phyloP scores from a whole-genome alignment of 2,329 filamentous ascomycete species.

The Talaromyces atroroseus region DNA sequence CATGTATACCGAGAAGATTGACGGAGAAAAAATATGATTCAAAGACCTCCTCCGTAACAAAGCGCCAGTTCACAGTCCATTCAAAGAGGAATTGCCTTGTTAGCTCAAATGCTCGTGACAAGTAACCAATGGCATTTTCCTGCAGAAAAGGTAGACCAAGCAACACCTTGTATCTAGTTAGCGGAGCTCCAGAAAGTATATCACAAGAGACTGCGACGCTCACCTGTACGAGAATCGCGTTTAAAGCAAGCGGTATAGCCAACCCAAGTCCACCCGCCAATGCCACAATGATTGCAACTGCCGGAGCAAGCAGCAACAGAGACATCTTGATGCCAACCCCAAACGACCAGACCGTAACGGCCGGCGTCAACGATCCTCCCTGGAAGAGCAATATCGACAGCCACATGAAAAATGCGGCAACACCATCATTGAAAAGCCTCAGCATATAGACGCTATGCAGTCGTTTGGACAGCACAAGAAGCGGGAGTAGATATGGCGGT shows the following conservation, averaged over 20 bases:
- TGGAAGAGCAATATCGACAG: slow-evolving; percentile 74
- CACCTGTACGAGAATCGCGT: slow-evolving; percentile 76
- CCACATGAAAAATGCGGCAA: slow-evolving; percentile 80
- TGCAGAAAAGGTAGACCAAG: slow-evolving; percentile 62
- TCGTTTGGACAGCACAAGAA: slow-evolving; percentile 83
- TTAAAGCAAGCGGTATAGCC: slow-evolving; percentile 61
- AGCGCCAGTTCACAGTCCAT: slow-evolving; percentile 99
- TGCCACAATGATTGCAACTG: slow-evolving; percentile 69
- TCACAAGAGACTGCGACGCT: slow-evolving; percentile 21
- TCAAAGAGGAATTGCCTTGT: slow-evolving; percentile 88
- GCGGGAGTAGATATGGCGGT: slow-evolving; percentile 79
- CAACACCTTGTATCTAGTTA: slow-evolving; percentile 37
- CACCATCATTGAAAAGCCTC: slow-evolving; percentile 92
- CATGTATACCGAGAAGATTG: slow-evolving; percentile 61
- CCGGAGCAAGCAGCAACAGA: slow-evolving; percentile 73
- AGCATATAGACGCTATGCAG: slow-evolving; percentile 91
- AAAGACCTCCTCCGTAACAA: slow-evolving; percentile 78
- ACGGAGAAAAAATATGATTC: slow-evolving; percentile 65
- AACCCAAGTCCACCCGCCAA: slow-evolving; percentile 63
- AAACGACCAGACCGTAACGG: slow-evolving; percentile 65
- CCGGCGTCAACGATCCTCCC: slow-evolving; percentile 65
- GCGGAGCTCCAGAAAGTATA: slow-evolving; percentile 9
- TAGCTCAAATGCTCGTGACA: slow-evolving; percentile 81
- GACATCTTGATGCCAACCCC: slow-evolving; percentile 96
- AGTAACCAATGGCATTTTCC: slow-evolving; percentile 63